Base-by-base conservation (phyloP, 331 rosid genomes). In the Spiraea crenata region DNA sequence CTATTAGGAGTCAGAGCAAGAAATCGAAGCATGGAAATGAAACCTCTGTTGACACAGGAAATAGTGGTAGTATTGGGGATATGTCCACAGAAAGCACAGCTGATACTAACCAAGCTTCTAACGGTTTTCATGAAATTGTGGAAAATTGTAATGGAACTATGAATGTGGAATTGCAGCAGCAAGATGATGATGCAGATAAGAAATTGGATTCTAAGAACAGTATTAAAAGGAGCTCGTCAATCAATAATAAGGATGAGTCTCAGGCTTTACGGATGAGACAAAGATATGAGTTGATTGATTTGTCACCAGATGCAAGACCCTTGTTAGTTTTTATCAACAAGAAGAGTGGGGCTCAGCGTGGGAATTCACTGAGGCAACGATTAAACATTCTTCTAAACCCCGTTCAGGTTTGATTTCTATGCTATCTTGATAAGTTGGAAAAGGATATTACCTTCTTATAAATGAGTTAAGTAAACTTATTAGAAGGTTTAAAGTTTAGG, bases 291-390 rank as follows among this genome's bases (percentile, higher is more conserved):
- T 71, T 95, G 87, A 83, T 72, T 78, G 98, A 87, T 79, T 78
- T 89, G 76, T 92, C 96, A 39, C 81, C 96, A 10, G 96, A 95
- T 82, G 89, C 96, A 68, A 92, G 99, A 64, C 96, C 99, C 42
- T 70, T 95, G 80, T 79, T 95, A 77, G 99, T 95, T 80, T 91
- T 95, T 69, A 73, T 91, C 76, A 95, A 95, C 87, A 95, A 95
- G 84, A 95, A 95, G 92, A 95, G 99, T 84, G 99, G 99, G 55
- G 99, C 99, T 66, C 99, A 92, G 57, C 96, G 92, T 71, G 99
- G 99, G 79, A 89, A 91, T 82, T 89, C 96, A 35, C 86, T 95
- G 70, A 88, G 85, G 80, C 76, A 70, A 70, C 98, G 99, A 19
- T 74, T 95, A 72, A 89, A 91, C 80, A 82, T 84, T 59, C 99